Percentiles rank a stretch among this genome's conserved stretches.
Evolutionary conservation across 805 yeast species (phyloP).

Genomic region (Starmerella stigmatis): DNA sequence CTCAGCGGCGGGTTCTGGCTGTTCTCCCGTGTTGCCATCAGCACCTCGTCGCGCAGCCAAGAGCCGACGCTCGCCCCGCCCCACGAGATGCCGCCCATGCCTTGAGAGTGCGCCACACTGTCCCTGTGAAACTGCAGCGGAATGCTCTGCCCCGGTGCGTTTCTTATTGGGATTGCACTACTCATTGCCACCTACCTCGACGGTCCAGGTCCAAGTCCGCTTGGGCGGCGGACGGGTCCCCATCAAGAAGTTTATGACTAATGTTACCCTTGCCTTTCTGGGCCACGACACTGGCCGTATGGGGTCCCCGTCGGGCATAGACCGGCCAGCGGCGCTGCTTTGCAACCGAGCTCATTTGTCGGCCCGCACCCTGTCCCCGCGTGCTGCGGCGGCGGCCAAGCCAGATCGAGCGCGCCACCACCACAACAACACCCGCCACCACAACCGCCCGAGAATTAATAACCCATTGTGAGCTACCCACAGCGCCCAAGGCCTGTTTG

Average conservation of each 20-base stretch:
- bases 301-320: slow-evolving; percentile 1
- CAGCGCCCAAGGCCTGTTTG: no score
- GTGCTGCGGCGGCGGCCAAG: no score
- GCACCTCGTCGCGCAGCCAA: slow-evolving; percentile 81
- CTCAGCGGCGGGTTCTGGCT: slow-evolving; percentile 9
- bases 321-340: no score
- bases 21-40: slow-evolving; percentile 25
- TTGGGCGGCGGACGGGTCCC: slow-evolving; percentile 6
- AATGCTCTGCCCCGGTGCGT: slow-evolving; percentile 14
- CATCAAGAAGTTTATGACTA: slow-evolving; percentile 1
- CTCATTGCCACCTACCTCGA: slow-evolving; percentile 16
- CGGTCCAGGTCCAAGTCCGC: not conserved
- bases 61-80: slow-evolving; percentile 91
- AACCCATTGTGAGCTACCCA: no score
- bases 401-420: no score
- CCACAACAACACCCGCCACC: no score
- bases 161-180: slow-evolving; percentile 22
- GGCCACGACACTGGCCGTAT: no score
- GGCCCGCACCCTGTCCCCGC: no score
- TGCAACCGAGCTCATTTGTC: no score
- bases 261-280: slow-evolving; percentile 7
- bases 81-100: slow-evolving; percentile 97
- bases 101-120: slow-evolving; percentile 89
- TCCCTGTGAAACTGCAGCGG: slow-evolving; percentile 59
- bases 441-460: no score